Conservation (phyloP, 2,329 filamentous ascomycete species). For the Pseudonectria buxi region DNA sequence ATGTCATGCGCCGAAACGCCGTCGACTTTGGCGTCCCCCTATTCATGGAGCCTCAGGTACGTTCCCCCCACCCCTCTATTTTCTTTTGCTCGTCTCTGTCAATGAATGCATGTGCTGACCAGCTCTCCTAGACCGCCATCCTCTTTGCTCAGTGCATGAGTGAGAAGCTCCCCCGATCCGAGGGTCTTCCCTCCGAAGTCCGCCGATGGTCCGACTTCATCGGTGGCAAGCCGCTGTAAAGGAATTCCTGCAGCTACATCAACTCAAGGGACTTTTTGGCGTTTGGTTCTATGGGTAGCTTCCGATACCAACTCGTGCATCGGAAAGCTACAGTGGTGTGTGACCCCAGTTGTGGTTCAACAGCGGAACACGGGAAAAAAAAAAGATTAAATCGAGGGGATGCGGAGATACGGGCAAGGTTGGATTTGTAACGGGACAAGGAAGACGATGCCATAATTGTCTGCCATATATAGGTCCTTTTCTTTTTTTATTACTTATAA, state of each 20-base stretch:
- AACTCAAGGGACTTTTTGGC: conserved; percentile 9
- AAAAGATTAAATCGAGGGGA: no score
- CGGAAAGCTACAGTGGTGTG: no score
- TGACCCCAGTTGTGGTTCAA: no score
- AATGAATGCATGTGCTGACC: conserved; percentile 23
- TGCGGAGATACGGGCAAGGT: no score
- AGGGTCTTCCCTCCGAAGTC: conserved; percentile 87
- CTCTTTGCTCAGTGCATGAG: conserved; percentile 97
- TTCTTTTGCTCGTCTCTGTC: neutral
- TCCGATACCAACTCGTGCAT: conserved; percentile 6
- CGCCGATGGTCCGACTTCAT: conserved; percentile 94
- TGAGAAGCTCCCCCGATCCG: conserved; percentile 83
- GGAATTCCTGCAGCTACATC: conserved; percentile 6
- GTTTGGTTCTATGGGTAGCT: conserved; percentile 15
- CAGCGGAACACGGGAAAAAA: no score
- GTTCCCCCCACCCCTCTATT: conserved; percentile 21
- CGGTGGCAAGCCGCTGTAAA: conserved; percentile 72
- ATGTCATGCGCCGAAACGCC: conserved; percentile 96
- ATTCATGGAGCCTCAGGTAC: conserved; percentile 97
- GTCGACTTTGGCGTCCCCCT: conserved; percentile 97
- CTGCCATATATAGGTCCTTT: no score
- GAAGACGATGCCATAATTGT: no score
- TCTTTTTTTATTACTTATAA: no score
- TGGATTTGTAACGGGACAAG: no score
- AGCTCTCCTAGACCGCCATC: conserved; percentile 67